These are phyloP conservation scores for Claviceps humidiphila DNA, from an alignment of 2,329 filamentous ascomycete species.

Conservation along the genomic window DNA sequence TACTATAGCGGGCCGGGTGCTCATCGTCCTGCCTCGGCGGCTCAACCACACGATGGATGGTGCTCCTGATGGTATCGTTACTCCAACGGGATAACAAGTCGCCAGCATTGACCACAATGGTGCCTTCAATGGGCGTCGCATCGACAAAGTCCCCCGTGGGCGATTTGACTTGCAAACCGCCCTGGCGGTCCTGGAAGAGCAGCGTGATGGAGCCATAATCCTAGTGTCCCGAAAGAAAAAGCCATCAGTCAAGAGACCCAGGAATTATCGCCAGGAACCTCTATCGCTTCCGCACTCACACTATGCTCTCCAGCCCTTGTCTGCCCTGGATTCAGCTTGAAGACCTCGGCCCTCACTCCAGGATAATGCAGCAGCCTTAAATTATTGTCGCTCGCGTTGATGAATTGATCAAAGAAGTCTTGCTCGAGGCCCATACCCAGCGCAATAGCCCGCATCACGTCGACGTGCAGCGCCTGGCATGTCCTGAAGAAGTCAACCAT, in stretches of 20 bases:
- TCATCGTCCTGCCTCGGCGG: conserved; percentile 48
- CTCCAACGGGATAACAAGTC: conserved; percentile 80
- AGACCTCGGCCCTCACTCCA: conserved; percentile 49
- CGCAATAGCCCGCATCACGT: conserved; percentile 76
- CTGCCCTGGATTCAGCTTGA: conserved; percentile 52
- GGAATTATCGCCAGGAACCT: too few species aligned
- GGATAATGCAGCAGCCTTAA: conserved; percentile 69
- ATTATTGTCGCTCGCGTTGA: conserved; percentile 56
- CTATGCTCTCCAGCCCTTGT: conserved; percentile 70
- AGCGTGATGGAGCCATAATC: conserved; percentile 50
- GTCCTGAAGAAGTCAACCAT: conserved; percentile 66
- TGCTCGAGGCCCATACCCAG: conserved; percentile 63
- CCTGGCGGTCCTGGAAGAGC: conserved; percentile 45
- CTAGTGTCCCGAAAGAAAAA: conserved; percentile 8
- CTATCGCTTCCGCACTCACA: conserved; percentile 12
- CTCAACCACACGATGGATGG: conserved; percentile 80
- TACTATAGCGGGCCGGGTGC: conserved; percentile 70
- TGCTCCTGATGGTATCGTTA: conserved; percentile 84
- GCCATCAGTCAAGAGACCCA: not conserved
- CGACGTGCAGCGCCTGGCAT: conserved; percentile 60
- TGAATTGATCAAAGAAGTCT: conserved; percentile 63
- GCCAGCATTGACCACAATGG: conserved; percentile 80
- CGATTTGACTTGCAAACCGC: conserved; percentile 47
- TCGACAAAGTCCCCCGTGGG: conserved; percentile 70
- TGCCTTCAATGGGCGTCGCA: conserved; percentile 67